These are phyloP conservation scores for Xylaria grammica DNA, from an alignment of 495 filamentous ascomycete genomes.

Conservation along the genomic window DNA sequence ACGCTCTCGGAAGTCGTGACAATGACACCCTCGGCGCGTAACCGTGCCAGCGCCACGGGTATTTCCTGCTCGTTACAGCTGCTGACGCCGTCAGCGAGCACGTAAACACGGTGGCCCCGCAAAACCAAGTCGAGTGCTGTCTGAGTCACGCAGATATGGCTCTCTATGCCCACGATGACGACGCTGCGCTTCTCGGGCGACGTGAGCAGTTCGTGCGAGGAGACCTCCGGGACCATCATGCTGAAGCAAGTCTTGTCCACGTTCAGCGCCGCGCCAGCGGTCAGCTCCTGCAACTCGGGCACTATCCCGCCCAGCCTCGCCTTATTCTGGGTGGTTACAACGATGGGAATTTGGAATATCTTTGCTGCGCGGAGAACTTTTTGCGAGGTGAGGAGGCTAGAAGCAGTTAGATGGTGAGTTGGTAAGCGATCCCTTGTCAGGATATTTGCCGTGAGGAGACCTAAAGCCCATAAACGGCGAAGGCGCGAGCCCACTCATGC, in stretches of 20 bases:
- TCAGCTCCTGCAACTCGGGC: constrained; percentile 61
- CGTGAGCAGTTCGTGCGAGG: constrained; percentile 10
- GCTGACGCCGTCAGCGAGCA: constrained; percentile 90
- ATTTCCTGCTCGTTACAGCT: constrained; percentile 84
- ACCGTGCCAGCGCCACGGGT: constrained; percentile 73
- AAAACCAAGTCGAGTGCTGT: constrained; percentile 80
- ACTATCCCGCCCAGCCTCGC: constrained; percentile 78
- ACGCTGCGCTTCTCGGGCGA: constrained; percentile 41
- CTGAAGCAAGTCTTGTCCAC: constrained; percentile 90
- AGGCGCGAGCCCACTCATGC: no score
- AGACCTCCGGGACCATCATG: constrained; percentile 64
- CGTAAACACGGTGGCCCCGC: constrained; percentile 79
- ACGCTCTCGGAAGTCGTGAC: constrained; percentile 91
- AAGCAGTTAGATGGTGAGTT: background rate
- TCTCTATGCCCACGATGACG: constrained; percentile 85
- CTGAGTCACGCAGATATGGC: constrained; percentile 93
- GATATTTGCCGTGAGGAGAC: no score
- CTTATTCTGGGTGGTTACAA: constrained; percentile 82
- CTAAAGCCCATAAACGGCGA: no score
- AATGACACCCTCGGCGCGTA: constrained; percentile 76
- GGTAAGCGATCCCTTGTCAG: no score
- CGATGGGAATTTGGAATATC: constrained; percentile 76
- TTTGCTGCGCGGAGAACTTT: constrained; percentile 60
- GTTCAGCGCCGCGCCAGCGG: constrained; percentile 43
- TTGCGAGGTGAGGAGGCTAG: constrained; percentile 56